Conservation (phyloP, 1,284 basidiomycete genomes). For the Quambalaria eucalypti region DNA sequence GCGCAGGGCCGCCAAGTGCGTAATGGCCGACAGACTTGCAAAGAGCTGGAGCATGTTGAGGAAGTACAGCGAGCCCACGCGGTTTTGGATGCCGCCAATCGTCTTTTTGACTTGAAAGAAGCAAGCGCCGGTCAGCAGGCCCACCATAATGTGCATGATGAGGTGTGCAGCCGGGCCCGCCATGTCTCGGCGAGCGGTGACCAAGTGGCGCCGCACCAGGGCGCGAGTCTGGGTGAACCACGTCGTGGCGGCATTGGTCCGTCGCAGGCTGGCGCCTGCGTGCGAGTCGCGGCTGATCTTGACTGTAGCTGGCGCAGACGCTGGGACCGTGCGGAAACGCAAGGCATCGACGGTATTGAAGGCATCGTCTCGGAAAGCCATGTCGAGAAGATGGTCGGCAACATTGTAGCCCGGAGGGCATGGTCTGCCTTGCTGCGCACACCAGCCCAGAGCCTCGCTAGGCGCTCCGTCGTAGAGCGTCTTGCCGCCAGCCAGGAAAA, state of each 20-base stretch:
- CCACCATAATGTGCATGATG: slow-evolving; percentile 17
- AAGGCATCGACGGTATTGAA: neutral
- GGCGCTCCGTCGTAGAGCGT: slow-evolving; percentile 29
- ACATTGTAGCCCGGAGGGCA: slow-evolving; percentile 29
- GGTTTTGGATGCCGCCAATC: slow-evolving; percentile 30
- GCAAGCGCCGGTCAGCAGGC: slow-evolving; percentile 28
- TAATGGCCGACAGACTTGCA: slow-evolving; percentile 19
- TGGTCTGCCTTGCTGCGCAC: slow-evolving; percentile 18
- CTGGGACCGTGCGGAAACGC: neutral
- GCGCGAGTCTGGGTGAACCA: slow-evolving; percentile 27
- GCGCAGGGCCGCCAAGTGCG: slow-evolving; percentile 13
- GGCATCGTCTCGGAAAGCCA: slow-evolving; percentile 10
- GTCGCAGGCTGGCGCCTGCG: neutral
- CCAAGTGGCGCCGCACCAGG: slow-evolving; percentile 17
- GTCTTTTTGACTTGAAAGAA: slow-evolving; percentile 32
- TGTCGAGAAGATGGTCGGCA: slow-evolving; percentile 26
- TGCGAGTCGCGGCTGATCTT: too few species aligned
- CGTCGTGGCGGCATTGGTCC: slow-evolving; percentile 12
- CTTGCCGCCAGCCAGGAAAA: slow-evolving; percentile 24
- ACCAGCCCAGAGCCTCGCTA: slow-evolving; percentile 18
- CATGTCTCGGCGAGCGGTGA: slow-evolving; percentile 22
- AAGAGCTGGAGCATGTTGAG: slow-evolving; percentile 27
- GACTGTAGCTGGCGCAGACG: neutral
- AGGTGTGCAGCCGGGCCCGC: slow-evolving; percentile 25
- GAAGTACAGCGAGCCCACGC: slow-evolving; percentile 36